Conservation (phyloP, 208 protist genomes). For the Trypanosoma theileri region DNA sequence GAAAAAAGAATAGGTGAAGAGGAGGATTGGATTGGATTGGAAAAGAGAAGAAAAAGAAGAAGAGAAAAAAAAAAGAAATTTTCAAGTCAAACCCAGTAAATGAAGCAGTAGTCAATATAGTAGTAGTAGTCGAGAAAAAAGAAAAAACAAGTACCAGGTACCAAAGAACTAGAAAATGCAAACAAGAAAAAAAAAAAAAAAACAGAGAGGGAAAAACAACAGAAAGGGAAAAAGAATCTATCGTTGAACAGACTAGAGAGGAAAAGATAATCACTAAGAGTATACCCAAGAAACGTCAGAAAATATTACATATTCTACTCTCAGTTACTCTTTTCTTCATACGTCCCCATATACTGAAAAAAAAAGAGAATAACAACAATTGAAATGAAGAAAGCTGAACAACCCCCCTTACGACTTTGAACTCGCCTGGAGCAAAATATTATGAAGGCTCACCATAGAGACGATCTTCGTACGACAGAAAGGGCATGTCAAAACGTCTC, state of each 20-base stretch:
- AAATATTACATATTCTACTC: background rate
- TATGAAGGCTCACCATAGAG: slow-evolving; percentile 51
- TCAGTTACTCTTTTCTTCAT: background rate
- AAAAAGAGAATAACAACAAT: slow-evolving; percentile 6
- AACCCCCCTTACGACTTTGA: slow-evolving; percentile 11
- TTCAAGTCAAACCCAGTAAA: too few relatives aligned
- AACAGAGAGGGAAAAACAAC: background rate
- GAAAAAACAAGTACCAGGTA: background rate
- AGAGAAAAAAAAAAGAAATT: background rate
- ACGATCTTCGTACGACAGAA: slow-evolving; percentile 48
- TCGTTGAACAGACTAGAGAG: slow-evolving; percentile 10
- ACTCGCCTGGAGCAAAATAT: slow-evolving; percentile 10
- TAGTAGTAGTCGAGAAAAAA: background rate
- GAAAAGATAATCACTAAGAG: too few relatives aligned
- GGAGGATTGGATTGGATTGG: too few relatives aligned
- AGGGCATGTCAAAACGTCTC: slow-evolving; percentile 36
- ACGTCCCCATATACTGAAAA: background rate
- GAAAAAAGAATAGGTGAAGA: too few relatives aligned
- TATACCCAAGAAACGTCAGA: background rate
- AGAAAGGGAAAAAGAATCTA: slow-evolving; percentile 18
- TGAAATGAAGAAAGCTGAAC: slow-evolving; percentile 15
- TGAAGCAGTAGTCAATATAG: too few relatives aligned
- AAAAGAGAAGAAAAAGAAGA: background rate
- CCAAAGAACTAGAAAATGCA: background rate
- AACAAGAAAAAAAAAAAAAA: background rate